A percentile compares a stretch with the other conserved stretches of the same genome.
phyloP scores from a whole-genome alignment of 2,329 filamentous ascomycete species.

The Byssochlamys sp. region DNA sequence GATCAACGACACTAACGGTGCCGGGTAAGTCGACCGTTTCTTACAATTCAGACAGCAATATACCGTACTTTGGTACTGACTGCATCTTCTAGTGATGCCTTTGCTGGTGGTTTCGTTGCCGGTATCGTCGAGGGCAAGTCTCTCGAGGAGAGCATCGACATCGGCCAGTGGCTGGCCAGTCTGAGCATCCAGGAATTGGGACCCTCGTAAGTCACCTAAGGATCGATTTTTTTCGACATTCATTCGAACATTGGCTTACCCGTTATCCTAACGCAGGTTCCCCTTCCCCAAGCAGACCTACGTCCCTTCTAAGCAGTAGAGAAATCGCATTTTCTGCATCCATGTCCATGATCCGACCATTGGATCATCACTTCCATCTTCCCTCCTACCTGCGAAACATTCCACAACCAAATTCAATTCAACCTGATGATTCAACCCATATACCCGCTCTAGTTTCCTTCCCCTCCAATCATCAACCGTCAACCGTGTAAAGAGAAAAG shows the following conservation, averaged over 20 bases:
- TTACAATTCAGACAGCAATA: background rate
- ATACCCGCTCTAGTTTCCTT: constrained; percentile 22
- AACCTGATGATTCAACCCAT: constrained; percentile 33
- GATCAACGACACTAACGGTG: constrained; percentile 95
- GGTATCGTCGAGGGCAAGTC: constrained; percentile 77
- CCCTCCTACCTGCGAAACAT: background rate
- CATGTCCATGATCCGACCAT: background rate
- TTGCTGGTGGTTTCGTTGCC: constrained; percentile 86
- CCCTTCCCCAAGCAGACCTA: constrained; percentile 76
- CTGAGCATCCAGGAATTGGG: constrained; percentile 91
- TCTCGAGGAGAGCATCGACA: constrained; percentile 69
- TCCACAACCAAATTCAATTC: constrained; percentile 14
- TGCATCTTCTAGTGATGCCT: constrained; percentile 62
- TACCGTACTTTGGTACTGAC: background rate
- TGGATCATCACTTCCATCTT: background rate
- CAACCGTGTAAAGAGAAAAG: constrained; percentile 5
- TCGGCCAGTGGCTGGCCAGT: constrained; percentile 92
- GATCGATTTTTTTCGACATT: background rate
- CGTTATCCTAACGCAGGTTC: constrained; percentile 45
- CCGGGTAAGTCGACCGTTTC: constrained; percentile 45
- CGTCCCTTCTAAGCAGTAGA: constrained; percentile 34
- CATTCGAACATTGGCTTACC: constrained; percentile 9
- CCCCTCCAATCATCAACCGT: constrained; percentile 11
- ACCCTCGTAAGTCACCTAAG: constrained; percentile 64
- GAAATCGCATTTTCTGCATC: background rate